Evolutionary conservation across 495 filamentous ascomycete genomes (phyloP), one percentile per base, ranked within the genome.

Genomic region (Jackrogersella minutella): DNA sequence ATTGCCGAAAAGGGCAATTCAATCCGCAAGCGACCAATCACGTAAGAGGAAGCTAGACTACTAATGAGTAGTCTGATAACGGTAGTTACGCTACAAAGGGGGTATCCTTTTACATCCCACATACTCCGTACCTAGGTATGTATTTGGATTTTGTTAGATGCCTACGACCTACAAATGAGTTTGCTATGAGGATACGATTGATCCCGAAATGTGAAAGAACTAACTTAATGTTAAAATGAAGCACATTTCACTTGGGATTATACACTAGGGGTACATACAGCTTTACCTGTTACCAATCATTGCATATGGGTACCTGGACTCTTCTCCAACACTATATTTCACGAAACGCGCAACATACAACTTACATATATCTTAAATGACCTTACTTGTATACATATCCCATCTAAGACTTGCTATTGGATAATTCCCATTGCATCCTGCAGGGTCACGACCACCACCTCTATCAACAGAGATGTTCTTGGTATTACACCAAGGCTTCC

Each of bases 1-100:
- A 61, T 66, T 70, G 53, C 67, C 67, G 22, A 65, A 70, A 70
- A 58, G 62, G 62, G 67, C 26, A 70, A 65, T 54, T 70, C 19
- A 44, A 58, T 58, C 24, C 46, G 1, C 24, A 8, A 0, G 0
- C 10, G 26, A 22, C 67, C 67, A 70, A 70, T 70, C 57, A 66
- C 11, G 43, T 26, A 28, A 10, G 22, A 47, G 44, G 24, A 33
- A 1, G 28, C 49, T 28, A 58, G 36, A 26, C 40, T 44, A 60
- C 11, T 34, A 26, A 28, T 37, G 24, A 31, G 40, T 44, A 28
- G 58, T 58, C 53, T 61, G 46, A 58, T 58, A 62, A 52, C 52
- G 51, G 64, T 52, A 52, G 58, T 54, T 53, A 37, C 41, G 30
- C n/a, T 44, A 47, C 37, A 33, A 36, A 52, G 28, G 16, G 10